phyloP scores from a whole-genome alignment of 2,329 filamentous ascomycete species.

The Xylariales sp. region DNA sequence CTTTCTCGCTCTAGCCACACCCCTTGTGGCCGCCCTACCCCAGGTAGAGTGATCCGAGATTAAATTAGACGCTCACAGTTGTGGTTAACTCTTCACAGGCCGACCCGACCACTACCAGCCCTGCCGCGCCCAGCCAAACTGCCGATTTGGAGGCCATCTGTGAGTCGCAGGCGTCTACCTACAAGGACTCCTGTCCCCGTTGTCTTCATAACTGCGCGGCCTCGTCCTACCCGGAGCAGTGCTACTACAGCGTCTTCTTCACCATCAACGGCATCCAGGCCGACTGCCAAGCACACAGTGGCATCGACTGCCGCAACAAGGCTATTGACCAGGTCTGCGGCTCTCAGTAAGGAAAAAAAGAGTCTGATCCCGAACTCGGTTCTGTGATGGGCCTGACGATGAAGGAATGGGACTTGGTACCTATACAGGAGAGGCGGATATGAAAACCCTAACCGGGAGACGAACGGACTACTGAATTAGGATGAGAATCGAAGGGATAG shows the following conservation, averaged over 20 bases:
- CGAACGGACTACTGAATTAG: neutral
- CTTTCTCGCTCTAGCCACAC: constrained; percentile 34
- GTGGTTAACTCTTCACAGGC: constrained; percentile 22
- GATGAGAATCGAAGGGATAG: too few species aligned
- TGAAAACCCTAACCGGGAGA: neutral
- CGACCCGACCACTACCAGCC: constrained; percentile 30
- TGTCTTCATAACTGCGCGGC: constrained; percentile 37
- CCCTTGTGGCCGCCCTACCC: constrained; percentile 37
- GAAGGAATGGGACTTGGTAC: neutral
- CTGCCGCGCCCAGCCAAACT: constrained; percentile 26
- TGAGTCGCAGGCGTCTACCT: constrained; percentile 35
- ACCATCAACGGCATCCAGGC: constrained; percentile 39
- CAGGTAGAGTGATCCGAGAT: constrained; percentile 33
- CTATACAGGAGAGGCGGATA: neutral
- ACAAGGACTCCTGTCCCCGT: constrained; percentile 35
- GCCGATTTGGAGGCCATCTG: constrained; percentile 38
- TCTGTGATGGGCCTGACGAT: neutral
- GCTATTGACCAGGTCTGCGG: constrained; percentile 37
- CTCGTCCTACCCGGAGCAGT: constrained; percentile 30
- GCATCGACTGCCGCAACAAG: constrained; percentile 33
- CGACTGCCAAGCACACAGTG: constrained; percentile 39
- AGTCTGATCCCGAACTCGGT: neutral
- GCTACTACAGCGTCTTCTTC: constrained; percentile 39
- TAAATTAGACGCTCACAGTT: neutral
- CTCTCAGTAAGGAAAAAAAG: constrained; percentile 16